phyloP scores from a whole-genome alignment of 108 stramenopile species.

The Cyclotella cryptica region DNA sequence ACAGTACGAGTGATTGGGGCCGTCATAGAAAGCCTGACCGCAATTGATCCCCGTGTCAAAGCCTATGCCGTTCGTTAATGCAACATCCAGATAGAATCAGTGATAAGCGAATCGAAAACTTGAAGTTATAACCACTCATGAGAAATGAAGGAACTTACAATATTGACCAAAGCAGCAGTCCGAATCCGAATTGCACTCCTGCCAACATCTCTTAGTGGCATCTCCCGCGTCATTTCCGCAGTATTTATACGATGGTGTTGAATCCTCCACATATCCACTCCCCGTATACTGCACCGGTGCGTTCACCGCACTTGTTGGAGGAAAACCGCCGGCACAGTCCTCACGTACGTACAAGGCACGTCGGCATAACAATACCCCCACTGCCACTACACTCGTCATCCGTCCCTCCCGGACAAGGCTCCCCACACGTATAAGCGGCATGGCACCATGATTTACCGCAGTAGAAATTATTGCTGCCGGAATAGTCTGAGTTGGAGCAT shows the following conservation, averaged over 20 bases:
- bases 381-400: constrained; percentile 68
- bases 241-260: constrained; percentile 6
- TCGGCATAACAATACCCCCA: constrained; percentile 82
- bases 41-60: constrained; percentile 19
- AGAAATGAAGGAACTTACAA: constrained; percentile 4
- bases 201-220: constrained; percentile 24
- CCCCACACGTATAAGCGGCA: constrained; percentile 65
- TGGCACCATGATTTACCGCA: constrained; percentile 87
- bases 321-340: not conserved
- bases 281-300: not conserved
- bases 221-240: constrained; percentile 15
- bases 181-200: not conserved
- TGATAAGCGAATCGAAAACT: not conserved
- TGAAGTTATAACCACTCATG: not conserved
- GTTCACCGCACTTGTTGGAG: not conserved
- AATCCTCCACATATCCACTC: not conserved
- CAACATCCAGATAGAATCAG: not conserved
- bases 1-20: constrained; percentile 17
- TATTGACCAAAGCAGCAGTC: constrained; percentile 23
- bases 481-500: constrained; percentile 26
- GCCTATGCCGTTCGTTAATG: no score
- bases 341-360: constrained; percentile 61
- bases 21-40: constrained; percentile 12
- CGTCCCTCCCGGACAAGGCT: constrained; percentile 71
- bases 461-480: constrained; percentile 66